These are phyloP conservation scores for Beauveria pseudobassiana DNA, from an alignment of 2,329 filamentous ascomycete species.

Conservation along the genomic window DNA sequence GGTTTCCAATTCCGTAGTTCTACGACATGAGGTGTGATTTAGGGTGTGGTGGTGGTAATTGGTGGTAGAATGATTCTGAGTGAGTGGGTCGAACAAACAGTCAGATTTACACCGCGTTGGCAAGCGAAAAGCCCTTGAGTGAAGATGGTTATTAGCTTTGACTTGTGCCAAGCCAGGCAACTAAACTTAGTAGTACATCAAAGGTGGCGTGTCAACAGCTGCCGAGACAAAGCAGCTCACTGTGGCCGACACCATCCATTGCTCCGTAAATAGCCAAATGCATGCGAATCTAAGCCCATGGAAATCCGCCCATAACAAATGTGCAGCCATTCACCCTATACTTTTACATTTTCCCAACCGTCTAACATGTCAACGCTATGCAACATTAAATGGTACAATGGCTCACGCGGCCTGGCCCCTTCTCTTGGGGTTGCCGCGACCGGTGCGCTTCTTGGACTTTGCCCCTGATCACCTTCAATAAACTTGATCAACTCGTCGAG, in stretches of 20 bases:
- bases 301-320: neutral
- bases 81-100: too few species aligned
- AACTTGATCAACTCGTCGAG: conserved; percentile 92
- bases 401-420: conserved; percentile 27
- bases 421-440: conserved; percentile 49
- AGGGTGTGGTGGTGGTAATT: neutral
- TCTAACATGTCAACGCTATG: neutral
- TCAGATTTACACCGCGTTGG: too few species aligned
- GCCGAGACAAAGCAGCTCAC: neutral
- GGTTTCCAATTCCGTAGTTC: neutral
- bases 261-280: neutral
- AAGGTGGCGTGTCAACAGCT: conserved; percentile 3
- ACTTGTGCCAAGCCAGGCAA: neutral
- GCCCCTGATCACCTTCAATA: conserved; percentile 69
- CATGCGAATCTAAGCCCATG: conserved; percentile 2
- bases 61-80: too few species aligned
- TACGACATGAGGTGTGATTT: neutral
- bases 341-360: conserved; percentile 10
- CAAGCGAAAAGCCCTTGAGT: conserved; percentile 12
- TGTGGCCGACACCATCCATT: neutral
- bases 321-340: neutral
- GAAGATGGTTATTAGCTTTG: conserved; percentile 14
- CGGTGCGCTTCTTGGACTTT: conserved; percentile 48
- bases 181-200: conserved; percentile 6
- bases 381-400: conserved; percentile 5